Base-by-base conservation (phyloP, 306 rosid species). In the Citrullus amarus region DNA sequence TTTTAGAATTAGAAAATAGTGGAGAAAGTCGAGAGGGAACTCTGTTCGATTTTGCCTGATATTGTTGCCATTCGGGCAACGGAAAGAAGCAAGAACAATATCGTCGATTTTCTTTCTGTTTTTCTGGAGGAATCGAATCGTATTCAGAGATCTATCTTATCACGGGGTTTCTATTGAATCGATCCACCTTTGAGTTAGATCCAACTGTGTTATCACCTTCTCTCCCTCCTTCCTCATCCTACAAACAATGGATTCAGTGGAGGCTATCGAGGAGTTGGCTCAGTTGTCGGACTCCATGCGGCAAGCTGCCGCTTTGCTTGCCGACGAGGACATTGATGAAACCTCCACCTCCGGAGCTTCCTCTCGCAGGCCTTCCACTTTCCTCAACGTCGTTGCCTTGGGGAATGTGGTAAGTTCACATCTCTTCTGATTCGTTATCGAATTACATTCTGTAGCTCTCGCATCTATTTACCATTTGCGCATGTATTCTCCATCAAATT, bases 211-310 rank as follows among this genome's bases (percentile, higher is more conserved):
- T 28, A 82, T 68, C 73, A 41, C 50, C 62, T 66, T 79, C 65
- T 41, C 14, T n/a, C n/a, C 6, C 0, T 63, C 70, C 7, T 65
- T 34, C 36, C 10, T 25, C 67, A 67, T 71, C 69, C 65, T 55
- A 18, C 77, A 66, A 16, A 2, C 54, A 53, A 53, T 72, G 76
- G 77, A 57, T 41, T 83, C 86, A 22, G 89, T 95, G 97, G 99
- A 94, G 83, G 97, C 97, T 86, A 95, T 95, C 90, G 97, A 95
- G 67, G 99, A 95, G 78, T 84, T 95, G 86, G 67, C 83, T 46
- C 93, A 92, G 89, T 92, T 95, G 4, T 91, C 99, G 20, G 92
- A 86, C 79, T 88, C 97, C 77, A 95, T 95, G 96, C 96, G 90
- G 79, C 98, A 92, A 78, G 97, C 97, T 9, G 69, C 95, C 30